phyloP scores from a whole-genome alignment of 78 protist species.

The Cyanophora paradoxa region DNA sequence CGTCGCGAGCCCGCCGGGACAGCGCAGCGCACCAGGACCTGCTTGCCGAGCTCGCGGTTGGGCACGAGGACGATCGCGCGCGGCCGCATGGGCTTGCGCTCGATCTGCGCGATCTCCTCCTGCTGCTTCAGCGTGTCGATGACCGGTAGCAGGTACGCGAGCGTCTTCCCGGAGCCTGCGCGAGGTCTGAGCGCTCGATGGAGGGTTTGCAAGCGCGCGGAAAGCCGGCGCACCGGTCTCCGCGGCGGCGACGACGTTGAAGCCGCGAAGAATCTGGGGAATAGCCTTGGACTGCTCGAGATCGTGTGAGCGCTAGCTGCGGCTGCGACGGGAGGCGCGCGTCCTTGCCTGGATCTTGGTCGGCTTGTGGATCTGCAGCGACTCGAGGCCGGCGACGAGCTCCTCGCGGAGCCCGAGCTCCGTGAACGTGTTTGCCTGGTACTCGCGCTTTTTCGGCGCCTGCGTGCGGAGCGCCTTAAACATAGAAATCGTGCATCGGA shows the following conservation, averaged over 20 bases:
- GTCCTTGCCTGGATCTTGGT: no score
- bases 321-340: no score
- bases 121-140: slow-evolving; percentile 31
- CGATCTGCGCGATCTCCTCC: slow-evolving; percentile 27
- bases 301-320: no score
- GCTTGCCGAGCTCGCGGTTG: slow-evolving; percentile 58
- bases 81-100: slow-evolving; percentile 31
- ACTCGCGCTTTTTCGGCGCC: no score
- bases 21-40: no score
- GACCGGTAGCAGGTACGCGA: slow-evolving; percentile 65
- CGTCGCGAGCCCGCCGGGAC: no score
- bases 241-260: not conserved
- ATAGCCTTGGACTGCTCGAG: slow-evolving; percentile 1
- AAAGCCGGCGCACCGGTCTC: no score
- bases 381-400: not conserved
- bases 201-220: no score
- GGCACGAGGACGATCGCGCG: slow-evolving; percentile 64
- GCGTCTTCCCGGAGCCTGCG: slow-evolving; percentile 74
- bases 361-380: not conserved
- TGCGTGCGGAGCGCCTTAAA: no score
- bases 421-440: not conserved
- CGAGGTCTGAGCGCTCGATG: no score
- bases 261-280: not conserved
- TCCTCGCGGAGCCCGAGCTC: slow-evolving; percentile 7
- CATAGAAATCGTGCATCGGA: no score